phyloP scores from a whole-genome alignment of 371 early-diverging fungal species.

The Phascolomyces articulosus region DNA sequence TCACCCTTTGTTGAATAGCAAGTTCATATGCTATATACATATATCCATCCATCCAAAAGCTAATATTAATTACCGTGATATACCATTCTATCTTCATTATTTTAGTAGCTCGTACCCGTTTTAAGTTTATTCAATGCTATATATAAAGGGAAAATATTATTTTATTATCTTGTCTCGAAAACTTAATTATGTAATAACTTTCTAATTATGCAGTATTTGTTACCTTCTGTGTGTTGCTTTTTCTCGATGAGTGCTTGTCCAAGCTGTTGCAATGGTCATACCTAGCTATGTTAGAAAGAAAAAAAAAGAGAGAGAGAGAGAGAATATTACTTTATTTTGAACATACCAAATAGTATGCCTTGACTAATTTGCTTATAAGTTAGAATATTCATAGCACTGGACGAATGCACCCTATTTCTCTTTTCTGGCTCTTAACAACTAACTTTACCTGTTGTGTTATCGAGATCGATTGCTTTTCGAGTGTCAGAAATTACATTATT shows the following conservation, averaged over 20 bases:
- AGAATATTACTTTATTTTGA: background rate
- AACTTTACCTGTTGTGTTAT: conserved; percentile 61
- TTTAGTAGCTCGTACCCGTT: conserved; percentile 39
- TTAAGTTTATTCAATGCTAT: conserved; percentile 58
- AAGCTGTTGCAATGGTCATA: conserved; percentile 31
- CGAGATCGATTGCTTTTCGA: conserved; percentile 73
- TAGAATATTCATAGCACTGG: too few relatives aligned
- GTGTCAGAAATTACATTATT: conserved; percentile 68
- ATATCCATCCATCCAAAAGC: background rate
- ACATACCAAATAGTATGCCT: conserved; percentile 70
- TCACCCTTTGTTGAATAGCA: conserved; percentile 60
- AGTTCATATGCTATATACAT: conserved; percentile 48
- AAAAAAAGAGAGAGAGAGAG: background rate
- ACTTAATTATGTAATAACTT: background rate
- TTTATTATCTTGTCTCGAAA: background rate
- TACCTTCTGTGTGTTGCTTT: conserved; percentile 52
- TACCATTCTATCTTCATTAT: background rate
- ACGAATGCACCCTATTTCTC: too few relatives aligned
- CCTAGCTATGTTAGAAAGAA: background rate
- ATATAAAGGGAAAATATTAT: background rate
- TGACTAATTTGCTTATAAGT: conserved; percentile 44
- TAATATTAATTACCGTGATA: too few relatives aligned
- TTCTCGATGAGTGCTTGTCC: conserved; percentile 63
- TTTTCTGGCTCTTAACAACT: too few relatives aligned
- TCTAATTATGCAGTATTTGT: too few relatives aligned